Base-by-base conservation (phyloP, 1,139 yeast genomes). In the Blastobotrys niveus region DNA sequence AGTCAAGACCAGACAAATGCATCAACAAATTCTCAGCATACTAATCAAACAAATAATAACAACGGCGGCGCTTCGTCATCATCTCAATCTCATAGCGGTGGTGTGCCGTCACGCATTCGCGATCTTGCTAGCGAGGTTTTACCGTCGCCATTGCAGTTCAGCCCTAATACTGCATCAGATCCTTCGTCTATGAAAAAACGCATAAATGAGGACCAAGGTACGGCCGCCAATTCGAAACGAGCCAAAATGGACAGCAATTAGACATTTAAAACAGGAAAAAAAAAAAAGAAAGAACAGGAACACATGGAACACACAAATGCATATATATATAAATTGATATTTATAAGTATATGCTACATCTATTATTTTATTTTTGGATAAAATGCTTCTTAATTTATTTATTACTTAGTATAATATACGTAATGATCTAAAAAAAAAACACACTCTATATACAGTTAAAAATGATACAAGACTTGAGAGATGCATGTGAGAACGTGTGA, bases 61-160 rank as follows among this genome's bases (percentile, higher is more conserved):
- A 6, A 33, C 6, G 12, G 27, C 27, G 24, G 24, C 4, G 3
- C 21, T 19, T 34, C 39, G 10, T 18, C 37, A n/a, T 5, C 37
- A 10, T 15, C 4, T 2, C 10, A 9, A 17, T 3, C 7, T 15
- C 42, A 20, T 10, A 27, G 10, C 14, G 30, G 31, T 19, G 42
- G 33, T 34, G 10, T 34, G 5, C 26, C 38, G 14, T 19, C 38
- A 12, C 20, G 38, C 17, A 15, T 34, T 17, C 38, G 38, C 2
- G 38, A 34, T 21, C 9, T 34, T 27, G 38, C 21, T 5, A 30
- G 20, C 19, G 65, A 62, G 42, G 51, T 61, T 47, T 50, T 62
- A 20, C 65, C 65, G 5, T 58, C 63, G 7, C 66, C 66, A n/a
- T 46, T 62, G 32, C 66, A 62, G 48, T 62, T 62, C 19, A 38